phyloP scores from a whole-genome alignment of 768 basidiomycete genomes.

The Phanerochaete sordida region DNA sequence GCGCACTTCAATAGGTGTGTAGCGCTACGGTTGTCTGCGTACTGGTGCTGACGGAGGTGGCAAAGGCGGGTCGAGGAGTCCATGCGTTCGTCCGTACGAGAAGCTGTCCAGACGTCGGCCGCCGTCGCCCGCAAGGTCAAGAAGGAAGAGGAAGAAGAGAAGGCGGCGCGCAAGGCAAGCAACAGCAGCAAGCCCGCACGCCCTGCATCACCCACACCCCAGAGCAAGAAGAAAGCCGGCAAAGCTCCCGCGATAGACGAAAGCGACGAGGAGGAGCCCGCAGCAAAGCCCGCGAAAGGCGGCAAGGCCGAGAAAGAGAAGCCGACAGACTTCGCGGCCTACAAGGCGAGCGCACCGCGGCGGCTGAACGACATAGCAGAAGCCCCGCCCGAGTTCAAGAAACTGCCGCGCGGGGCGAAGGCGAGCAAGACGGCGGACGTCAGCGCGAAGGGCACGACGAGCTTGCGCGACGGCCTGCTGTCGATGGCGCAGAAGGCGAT shows the following conservation, averaged over 20 bases:
- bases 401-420: slow-evolving; percentile 46
- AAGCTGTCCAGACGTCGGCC: slow-evolving; percentile 57
- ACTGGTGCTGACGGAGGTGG: background rate
- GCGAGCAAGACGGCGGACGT: slow-evolving; percentile 16
- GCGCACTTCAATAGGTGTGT: slow-evolving; percentile 73
- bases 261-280: slow-evolving; percentile 8
- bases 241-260: slow-evolving; percentile 1
- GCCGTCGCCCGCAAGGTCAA: slow-evolving; percentile 42
- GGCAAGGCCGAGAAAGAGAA: background rate
- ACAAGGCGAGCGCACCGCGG: slow-evolving; percentile 53
- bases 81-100: slow-evolving; percentile 61
- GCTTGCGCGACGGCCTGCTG: slow-evolving; percentile 43
- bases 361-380: slow-evolving; percentile 70
- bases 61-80: slow-evolving; percentile 69
- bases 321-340: slow-evolving; percentile 44
- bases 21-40: background rate
- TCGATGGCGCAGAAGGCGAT: slow-evolving; percentile 74
- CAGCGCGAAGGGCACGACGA: slow-evolving; percentile 14
- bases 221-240: slow-evolving; percentile 1
- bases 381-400: slow-evolving; percentile 62
- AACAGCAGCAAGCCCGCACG: background rate
- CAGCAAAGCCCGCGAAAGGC: background rate
- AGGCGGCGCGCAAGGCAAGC: slow-evolving; percentile 6
- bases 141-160: slow-evolving; percentile 31
- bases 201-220: background rate